Conservation (phyloP, 73 alveolate genomes). For the Paramecium biaurelia region DNA sequence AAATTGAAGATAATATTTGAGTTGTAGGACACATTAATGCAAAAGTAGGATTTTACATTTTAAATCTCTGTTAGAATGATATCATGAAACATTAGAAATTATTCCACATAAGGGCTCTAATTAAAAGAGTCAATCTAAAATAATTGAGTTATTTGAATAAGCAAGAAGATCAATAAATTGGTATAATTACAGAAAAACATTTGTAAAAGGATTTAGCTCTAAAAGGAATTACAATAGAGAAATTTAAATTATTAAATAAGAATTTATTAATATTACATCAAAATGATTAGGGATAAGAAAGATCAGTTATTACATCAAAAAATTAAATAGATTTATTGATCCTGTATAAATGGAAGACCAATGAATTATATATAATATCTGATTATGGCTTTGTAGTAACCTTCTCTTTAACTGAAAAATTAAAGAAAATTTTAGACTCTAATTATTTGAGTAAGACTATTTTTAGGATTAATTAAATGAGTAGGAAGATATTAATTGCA, state of each 20-base stretch:
- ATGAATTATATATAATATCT: neutral
- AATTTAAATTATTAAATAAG: neutral
- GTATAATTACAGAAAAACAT: neutral
- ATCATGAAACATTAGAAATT: no score
- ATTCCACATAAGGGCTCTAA: no score
- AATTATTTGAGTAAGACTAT: neutral
- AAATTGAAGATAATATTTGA: no score
- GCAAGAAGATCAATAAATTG: slow-evolving; percentile 12
- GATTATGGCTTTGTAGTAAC: slow-evolving; percentile 50
- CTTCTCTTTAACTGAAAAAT: slow-evolving; percentile 52
- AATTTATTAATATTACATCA: neutral
- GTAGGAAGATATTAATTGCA: neutral
- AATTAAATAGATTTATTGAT: slow-evolving; percentile 35
- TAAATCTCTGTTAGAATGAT: no score
- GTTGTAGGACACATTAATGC: no score
- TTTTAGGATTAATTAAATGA: neutral
- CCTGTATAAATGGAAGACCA: neutral
- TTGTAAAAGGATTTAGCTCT: neutral
- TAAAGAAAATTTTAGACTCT: slow-evolving; percentile 43
- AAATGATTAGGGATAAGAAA: neutral
- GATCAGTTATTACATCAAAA: slow-evolving; percentile 38
- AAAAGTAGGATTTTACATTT: no score
- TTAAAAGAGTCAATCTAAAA: no score
- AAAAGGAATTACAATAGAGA: neutral
- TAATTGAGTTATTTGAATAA: neutral